These are phyloP conservation scores for Blastosporella zonata DNA, from an alignment of 1,284 basidiomycete species.

Conservation along the genomic window DNA sequence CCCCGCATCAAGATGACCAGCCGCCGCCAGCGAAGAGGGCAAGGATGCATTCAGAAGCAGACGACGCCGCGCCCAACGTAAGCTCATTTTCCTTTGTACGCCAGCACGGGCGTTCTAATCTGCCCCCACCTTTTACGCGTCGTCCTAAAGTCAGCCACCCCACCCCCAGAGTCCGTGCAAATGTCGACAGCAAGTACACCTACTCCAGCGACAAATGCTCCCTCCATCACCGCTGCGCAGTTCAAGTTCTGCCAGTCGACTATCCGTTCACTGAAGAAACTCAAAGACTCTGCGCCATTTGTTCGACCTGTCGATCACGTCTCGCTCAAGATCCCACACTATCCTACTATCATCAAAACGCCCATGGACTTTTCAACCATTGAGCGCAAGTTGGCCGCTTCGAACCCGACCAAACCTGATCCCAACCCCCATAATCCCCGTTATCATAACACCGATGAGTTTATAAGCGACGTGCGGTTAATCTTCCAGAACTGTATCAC, in stretches of 20 bases:
- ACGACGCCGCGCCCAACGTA: slow-evolving; percentile 63
- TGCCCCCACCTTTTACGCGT: slow-evolving; percentile 33
- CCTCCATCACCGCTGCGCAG: slow-evolving; percentile 59
- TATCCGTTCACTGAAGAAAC: slow-evolving; percentile 82
- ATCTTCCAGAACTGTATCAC: slow-evolving; percentile 88
- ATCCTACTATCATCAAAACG: slow-evolving; percentile 80
- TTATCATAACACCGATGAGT: slow-evolving; percentile 74
- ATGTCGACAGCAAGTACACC: slow-evolving; percentile 35
- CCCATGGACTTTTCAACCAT: slow-evolving; percentile 98
- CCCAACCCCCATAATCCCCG: slow-evolving; percentile 66
- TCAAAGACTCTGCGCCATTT: slow-evolving; percentile 84
- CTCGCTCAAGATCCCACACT: slow-evolving; percentile 89
- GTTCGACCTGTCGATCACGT: slow-evolving; percentile 89
- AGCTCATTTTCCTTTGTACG: slow-evolving; percentile 48
- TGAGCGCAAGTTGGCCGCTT: slow-evolving; percentile 81
- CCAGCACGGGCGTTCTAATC: slow-evolving; percentile 56
- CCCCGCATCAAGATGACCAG: slow-evolving; percentile 52
- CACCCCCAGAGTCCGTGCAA: slow-evolving; percentile 54
- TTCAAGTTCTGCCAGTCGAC: slow-evolving; percentile 81
- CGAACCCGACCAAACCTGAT: slow-evolving; percentile 77
- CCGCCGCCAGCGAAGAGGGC: slow-evolving; percentile 65
- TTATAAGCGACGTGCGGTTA: slow-evolving; percentile 77
- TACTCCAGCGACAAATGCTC: slow-evolving; percentile 33
- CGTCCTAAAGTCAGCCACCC: slow-evolving; percentile 66
- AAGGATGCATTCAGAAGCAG: slow-evolving; percentile 45